Percentiles rank a stretch among this genome's conserved stretches.
Conservation (phyloP, 2,329 filamentous ascomycete genomes). For the Catunica adiposa region DNA sequence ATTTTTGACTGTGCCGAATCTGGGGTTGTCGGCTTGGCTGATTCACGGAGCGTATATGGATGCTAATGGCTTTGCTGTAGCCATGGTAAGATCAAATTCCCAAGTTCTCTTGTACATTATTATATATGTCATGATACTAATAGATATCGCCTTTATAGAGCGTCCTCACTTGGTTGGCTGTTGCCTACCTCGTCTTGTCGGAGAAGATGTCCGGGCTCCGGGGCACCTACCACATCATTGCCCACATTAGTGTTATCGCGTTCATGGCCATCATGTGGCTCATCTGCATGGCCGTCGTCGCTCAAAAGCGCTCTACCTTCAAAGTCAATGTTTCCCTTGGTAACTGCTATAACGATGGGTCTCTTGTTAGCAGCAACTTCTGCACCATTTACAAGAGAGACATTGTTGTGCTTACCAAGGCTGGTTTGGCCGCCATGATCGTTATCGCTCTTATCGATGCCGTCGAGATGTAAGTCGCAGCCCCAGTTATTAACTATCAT, state of each 20-base stretch:
- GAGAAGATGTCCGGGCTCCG: conserved; percentile 25
- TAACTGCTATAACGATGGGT: conserved; percentile 24
- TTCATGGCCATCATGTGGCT: conserved; percentile 33
- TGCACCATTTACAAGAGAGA: conserved; percentile 18
- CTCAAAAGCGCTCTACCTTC: conserved; percentile 25
- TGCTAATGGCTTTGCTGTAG: conserved; percentile 25
- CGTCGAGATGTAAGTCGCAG: conserved; percentile 24
- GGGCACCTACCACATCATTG: conserved; percentile 27
- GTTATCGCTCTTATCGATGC: conserved; percentile 29
- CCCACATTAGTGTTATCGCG: conserved; percentile 27
- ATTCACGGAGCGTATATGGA: conserved; percentile 27
- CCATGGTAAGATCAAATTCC: conserved; percentile 21
- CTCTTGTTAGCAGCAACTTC: conserved; percentile 23
- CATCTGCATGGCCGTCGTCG: conserved; percentile 25
- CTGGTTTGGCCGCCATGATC: conserved; percentile 23
- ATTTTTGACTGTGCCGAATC: conserved; percentile 26
- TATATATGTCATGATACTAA: conserved; percentile 1
- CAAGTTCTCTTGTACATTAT: no score
- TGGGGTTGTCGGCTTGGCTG: conserved; percentile 27
- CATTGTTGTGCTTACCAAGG: conserved; percentile 22
- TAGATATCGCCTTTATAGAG: conserved; percentile 19
- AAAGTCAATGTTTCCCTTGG: conserved; percentile 20
- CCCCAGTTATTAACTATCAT: neutral
- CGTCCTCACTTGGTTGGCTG: conserved; percentile 30
- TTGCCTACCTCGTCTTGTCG: conserved; percentile 26